Evolutionary conservation across 257 asterid genomes (phyloP).

Genomic region (Phtheirospermum japonicum): DNA sequence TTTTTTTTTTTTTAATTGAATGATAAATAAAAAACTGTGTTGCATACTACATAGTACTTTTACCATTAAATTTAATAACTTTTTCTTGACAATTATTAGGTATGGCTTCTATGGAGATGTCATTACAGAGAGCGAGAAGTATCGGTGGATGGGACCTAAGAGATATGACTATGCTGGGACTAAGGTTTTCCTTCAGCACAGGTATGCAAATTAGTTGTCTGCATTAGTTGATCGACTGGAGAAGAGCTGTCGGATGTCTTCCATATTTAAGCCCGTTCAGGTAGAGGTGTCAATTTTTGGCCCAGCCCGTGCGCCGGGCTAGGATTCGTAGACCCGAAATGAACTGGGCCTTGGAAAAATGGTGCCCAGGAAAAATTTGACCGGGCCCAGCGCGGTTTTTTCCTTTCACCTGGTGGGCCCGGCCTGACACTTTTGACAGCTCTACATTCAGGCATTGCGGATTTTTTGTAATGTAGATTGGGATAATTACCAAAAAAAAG

Average conservation of each 20-base stretch:
- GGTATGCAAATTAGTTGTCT: conserved; percentile 46
- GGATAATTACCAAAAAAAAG: no score
- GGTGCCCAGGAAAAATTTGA: no score
- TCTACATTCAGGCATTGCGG: no score
- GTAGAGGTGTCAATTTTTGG: no score
- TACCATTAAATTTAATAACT: conserved; percentile 10
- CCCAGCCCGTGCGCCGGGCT: no score
- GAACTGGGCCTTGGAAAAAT: no score
- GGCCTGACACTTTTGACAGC: no score
- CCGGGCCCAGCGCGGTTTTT: no score
- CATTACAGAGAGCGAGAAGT: conserved; percentile 89
- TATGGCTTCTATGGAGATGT: conserved; percentile 99
- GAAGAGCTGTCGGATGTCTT: conserved; percentile 10
- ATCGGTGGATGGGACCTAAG: conserved; percentile 98
- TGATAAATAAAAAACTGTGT: neutral
- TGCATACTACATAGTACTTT: conserved; percentile 21
- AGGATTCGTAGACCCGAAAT: no score
- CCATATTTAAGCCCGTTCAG: conserved; percentile 14
- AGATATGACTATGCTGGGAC: conserved; percentile 96
- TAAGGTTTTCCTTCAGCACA: conserved; percentile 95
- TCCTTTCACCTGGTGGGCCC: no score
- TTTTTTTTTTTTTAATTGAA: no score
- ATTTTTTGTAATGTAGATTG: no score
- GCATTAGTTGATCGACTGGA: conserved; percentile 13
- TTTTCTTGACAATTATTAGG: conserved; percentile 41